These are phyloP conservation scores for Ophiostoma pallidulum DNA, from an alignment of 2,329 filamentous ascomycete species.

Conservation along the genomic window DNA sequence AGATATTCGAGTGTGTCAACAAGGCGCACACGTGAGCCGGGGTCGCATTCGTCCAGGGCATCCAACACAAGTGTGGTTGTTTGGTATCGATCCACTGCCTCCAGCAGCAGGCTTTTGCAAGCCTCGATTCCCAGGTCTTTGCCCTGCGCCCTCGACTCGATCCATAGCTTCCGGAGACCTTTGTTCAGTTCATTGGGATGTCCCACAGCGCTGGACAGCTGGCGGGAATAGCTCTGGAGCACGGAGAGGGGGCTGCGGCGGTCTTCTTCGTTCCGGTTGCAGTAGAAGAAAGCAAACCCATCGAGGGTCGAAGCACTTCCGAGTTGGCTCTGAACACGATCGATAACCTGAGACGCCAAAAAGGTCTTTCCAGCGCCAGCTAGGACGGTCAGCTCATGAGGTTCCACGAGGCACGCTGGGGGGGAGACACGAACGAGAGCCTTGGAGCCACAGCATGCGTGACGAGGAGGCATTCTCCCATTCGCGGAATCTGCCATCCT, in stretches of 20 bases:
- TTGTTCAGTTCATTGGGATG: slow-evolving; percentile 3
- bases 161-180: slow-evolving; percentile 7
- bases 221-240: slow-evolving; percentile 24
- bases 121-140: neutral
- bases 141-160: neutral
- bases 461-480: slow-evolving; percentile 10
- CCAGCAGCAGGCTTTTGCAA: slow-evolving; percentile 17
- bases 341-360: slow-evolving; percentile 15
- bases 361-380: slow-evolving; percentile 17
- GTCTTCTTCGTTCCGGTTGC: slow-evolving; percentile 22
- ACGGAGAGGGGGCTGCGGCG: slow-evolving; percentile 22
- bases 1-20: slow-evolving; percentile 21
- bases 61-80: slow-evolving; percentile 27
- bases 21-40: slow-evolving; percentile 18
- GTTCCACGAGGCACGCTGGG: neutral
- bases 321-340: slow-evolving; percentile 7
- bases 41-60: slow-evolving; percentile 28
- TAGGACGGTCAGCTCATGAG: slow-evolving; percentile 5
- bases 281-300: slow-evolving; percentile 28
- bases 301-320: slow-evolving; percentile 11
- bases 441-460: slow-evolving; percentile 13
- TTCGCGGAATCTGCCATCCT: slow-evolving; percentile 1
- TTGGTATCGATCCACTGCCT: slow-evolving; percentile 22
- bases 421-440: slow-evolving; percentile 7
- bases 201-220: slow-evolving; percentile 20